Percentiles rank a stretch among this genome's conserved stretches.
These are phyloP conservation scores for Apiospora marii DNA, from an alignment of 2,329 filamentous ascomycete species.

Conservation along the genomic window DNA sequence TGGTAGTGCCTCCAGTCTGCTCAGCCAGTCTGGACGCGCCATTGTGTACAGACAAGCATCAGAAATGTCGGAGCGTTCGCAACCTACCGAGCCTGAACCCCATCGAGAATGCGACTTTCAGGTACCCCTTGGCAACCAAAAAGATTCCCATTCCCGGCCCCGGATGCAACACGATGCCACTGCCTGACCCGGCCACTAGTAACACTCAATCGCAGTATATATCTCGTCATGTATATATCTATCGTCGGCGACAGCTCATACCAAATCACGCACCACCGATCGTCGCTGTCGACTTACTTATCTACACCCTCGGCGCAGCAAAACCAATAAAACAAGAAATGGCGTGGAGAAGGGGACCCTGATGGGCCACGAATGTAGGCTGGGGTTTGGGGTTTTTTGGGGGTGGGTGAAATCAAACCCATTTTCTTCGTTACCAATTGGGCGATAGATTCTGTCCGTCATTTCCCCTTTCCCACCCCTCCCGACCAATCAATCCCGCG, in stretches of 20 bases:
- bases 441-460: slow-evolving; percentile 12
- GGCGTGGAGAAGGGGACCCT: background rate
- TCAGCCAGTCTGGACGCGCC: background rate
- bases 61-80: slow-evolving; percentile 8
- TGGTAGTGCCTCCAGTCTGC: background rate
- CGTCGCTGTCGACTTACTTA: background rate
- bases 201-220: background rate
- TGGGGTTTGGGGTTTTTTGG: background rate
- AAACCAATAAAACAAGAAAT: slow-evolving; percentile 1
- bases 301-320: background rate
- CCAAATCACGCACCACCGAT: background rate
- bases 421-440: background rate
- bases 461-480: slow-evolving; percentile 14
- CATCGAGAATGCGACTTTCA: slow-evolving; percentile 20
- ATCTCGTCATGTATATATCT: background rate
- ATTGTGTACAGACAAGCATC: slow-evolving; percentile 16
- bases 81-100: slow-evolving; percentile 16
- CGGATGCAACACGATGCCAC: slow-evolving; percentile 2
- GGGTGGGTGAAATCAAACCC: slow-evolving; percentile 15
- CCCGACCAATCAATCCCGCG: background rate
- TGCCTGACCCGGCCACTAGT: background rate
- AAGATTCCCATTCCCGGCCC: slow-evolving; percentile 12
- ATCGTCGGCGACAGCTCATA: background rate
- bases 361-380: background rate
- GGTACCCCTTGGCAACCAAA: background rate